Base-by-base conservation (phyloP, 768 basidiomycete species). In the Holtermanniella nyarrowii region DNA sequence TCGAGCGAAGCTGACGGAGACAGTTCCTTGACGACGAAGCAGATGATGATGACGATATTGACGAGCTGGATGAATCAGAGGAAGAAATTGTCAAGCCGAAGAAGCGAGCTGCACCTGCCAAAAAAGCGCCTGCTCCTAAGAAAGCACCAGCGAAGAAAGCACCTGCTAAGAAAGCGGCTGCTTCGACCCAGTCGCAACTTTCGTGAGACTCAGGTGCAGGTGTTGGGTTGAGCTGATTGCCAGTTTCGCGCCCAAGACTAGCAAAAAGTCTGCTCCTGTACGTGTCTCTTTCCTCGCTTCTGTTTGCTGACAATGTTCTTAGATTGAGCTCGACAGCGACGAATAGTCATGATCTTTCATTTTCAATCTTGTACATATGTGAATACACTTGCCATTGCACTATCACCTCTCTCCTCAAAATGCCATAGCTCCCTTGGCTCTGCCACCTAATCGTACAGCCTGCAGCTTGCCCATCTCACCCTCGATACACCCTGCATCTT, bases 71-170 rank as follows among this genome's bases (percentile, higher is more conserved):
- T 43, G 66, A 68, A 42, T 65, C 60, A 31, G 62, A 63, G 14
- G 64, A 63, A 48, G 55, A 60, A 1, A 42, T 62, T 0, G 54
- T 62, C 14, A 41, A 42, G 20, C 58, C 59, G 26, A 64, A 62
- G 46, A 47, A 49, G 21, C 49, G 60, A 49, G 55, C 51, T 40
- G 51, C 48, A 2, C 44, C 48, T 39, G 51, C 48, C 13, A 57
- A 59, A 43, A 48, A 44, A 7, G 44, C 55, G 7, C 42, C 61
- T 1, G 22, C 60, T 44, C 21, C 56, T 11, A 50, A 44, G 57
- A 73, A 72, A 44, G 66, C 74, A 3, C 67, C 75, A 5, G 70
- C 74, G 5, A 76, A 80, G 71, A 85, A 80, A 62, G 72, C 79
- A 2, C 72, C 80, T 2, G 74, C 80, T 1, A 78, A 75, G 62